Percentiles rank a stretch among this genome's conserved stretches.
These are phyloP conservation scores for Straminergon stramineum DNA, from an alignment of 225 moss, liverwort and hornwort genomes.

Conservation along the genomic window DNA sequence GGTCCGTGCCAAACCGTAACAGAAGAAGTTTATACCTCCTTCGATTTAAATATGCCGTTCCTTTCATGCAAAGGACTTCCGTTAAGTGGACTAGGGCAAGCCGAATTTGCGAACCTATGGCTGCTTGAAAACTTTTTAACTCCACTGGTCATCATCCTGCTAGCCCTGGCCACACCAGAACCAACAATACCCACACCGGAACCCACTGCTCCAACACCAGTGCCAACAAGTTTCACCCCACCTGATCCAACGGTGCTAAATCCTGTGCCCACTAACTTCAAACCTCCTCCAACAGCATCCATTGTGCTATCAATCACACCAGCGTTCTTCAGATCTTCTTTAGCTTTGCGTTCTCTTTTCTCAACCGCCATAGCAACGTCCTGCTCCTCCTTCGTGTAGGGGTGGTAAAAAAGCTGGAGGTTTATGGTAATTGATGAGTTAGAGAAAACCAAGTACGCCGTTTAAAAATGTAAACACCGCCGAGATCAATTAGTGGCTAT, in stretches of 20 bases:
- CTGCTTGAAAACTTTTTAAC: constrained; percentile 30
- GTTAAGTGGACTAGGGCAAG: constrained; percentile 5
- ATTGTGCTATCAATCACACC: constrained; percentile 57
- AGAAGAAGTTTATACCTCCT: constrained; percentile 18
- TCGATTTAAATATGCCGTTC: constrained; percentile 21
- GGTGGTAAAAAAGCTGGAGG: constrained; percentile 65
- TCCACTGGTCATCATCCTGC: constrained; percentile 45
- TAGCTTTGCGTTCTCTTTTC: constrained; percentile 19
- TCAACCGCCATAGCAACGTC: constrained; percentile 60
- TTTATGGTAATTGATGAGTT: neutral
- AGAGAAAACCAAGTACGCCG: neutral
- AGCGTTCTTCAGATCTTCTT: constrained; percentile 43
- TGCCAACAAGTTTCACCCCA: constrained; percentile 33
- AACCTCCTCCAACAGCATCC: constrained; percentile 69
- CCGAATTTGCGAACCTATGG: constrained; percentile 19
- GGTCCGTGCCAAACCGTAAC: neutral
- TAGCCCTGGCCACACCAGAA: constrained; percentile 53
- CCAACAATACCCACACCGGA: constrained; percentile 53
- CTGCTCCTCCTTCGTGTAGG: constrained; percentile 62
- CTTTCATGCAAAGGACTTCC: constrained; percentile 29
- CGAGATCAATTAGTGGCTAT: neutral
- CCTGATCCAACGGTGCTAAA: constrained; percentile 35
- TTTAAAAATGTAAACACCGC: neutral
- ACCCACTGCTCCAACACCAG: constrained; percentile 39
- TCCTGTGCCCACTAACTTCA: constrained; percentile 47